These are phyloP conservation scores for Ordospora colligata DNA, from an alignment of 371 early-diverging fungal species.

Conservation along the genomic window DNA sequence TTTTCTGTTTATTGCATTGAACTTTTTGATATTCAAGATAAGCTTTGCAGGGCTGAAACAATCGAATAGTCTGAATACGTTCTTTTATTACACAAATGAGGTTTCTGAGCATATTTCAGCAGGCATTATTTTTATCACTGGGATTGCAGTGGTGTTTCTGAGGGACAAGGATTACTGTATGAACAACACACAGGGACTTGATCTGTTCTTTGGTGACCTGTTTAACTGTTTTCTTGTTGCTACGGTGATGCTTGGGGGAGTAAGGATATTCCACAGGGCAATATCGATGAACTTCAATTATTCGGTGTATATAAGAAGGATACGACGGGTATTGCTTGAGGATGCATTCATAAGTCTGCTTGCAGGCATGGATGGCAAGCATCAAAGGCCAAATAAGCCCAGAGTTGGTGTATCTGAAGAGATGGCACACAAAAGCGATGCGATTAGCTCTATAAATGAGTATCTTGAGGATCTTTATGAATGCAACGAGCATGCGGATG, in stretches of 20 bases:
- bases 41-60: conserved; percentile 20
- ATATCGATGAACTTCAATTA: conserved; percentile 58
- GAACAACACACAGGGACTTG: not conserved
- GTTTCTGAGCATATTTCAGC: conserved; percentile 35
- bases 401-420: conserved; percentile 11
- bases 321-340: conserved; percentile 47
- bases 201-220: conserved; percentile 27
- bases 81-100: conserved; percentile 44
- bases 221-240: conserved; percentile 2
- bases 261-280: conserved; percentile 31
- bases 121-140: not conserved
- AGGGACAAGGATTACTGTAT: conserved; percentile 9
- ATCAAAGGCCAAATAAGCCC: not conserved
- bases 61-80: not conserved
- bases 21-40: conserved; percentile 5
- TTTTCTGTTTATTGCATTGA: conserved; percentile 1
- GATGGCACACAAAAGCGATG: conserved; percentile 13
- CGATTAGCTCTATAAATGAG: conserved; percentile 7
- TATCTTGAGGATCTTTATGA: not conserved
- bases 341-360: conserved; percentile 50
- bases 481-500: not conserved
- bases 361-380: conserved; percentile 20
- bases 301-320: conserved; percentile 53
- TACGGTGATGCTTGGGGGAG: conserved; percentile 13
- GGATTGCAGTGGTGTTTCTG: not conserved